Evolutionary conservation across 2,329 filamentous ascomycete species (phyloP), one percentile per base, ranked within the genome.

Genomic region (Fusarium protoensiforme): DNA sequence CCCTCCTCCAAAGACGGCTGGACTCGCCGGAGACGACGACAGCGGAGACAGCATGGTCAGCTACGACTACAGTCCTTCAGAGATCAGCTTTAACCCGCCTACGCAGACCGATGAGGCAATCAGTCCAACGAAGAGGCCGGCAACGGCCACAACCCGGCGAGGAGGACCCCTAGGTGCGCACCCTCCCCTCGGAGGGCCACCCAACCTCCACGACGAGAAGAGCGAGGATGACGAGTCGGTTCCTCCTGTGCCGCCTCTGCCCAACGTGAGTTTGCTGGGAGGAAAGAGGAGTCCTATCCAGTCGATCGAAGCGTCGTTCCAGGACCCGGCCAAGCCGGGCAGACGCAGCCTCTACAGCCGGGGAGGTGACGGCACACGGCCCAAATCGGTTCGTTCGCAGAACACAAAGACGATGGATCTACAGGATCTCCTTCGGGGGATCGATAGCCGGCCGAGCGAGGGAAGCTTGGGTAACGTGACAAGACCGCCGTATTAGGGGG

Each of bases 11-110:
- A 84, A 84, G 46, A 83, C 82, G 16, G 83, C 83, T 3, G 80
- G 81, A 11, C 71, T 77, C 6, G 73, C 73, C 5, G 83, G 81
- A 33, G 79, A 85, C 22, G 86, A 87, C 60, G 89, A 88, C 67
- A 88, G 85, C 62, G 90, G 86, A 77, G 92, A 94, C 62, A 93
- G 91, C 80, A 89, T 94, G 85, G 88, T 92, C 71, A 93, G 91
- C 83, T 92, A 91, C 72, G 92, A 93, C 65, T 87, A 89, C 73
- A 88, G 89, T 51, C 86, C 89, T n/a, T 93, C 91, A 8, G 92
- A 94, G 77, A 82, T 90, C 22, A 92, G 90, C 41, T 91, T 89
- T 79, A 90, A 89, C 76, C 86, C 75, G 64, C 79, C 76, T 67
- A 71, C 65, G 69, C 77, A 68, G 64, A 80, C 81, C 36, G 81